These are phyloP conservation scores for Lithospermum erythrorhizon DNA, from an alignment of 257 asterid species.

Conservation along the genomic window DNA sequence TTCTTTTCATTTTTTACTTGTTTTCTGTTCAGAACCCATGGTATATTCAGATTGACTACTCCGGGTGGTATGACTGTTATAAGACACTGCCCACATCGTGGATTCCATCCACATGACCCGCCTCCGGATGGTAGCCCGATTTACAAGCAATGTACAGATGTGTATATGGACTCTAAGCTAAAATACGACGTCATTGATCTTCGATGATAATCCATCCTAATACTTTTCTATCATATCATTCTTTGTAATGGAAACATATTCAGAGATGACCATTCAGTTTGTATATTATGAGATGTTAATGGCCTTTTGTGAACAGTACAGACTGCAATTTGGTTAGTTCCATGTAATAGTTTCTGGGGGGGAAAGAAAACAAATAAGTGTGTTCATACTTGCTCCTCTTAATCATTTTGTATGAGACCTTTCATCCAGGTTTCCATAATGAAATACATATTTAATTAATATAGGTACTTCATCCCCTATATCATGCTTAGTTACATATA, in stretches of 20 bases:
- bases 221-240: neutral
- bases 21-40: constrained; percentile 49
- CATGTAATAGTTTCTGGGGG: no score
- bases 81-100: constrained; percentile 88
- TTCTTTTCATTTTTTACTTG: neutral
- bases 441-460: no score
- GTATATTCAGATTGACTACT: constrained; percentile 72
- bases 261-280: neutral
- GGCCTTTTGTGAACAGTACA: no score
- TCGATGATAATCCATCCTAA: constrained; percentile 29
- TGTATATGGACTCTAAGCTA: constrained; percentile 67
- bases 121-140: constrained; percentile 85
- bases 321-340: no score
- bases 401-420: no score
- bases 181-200: constrained; percentile 84
- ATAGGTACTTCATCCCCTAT: no score
- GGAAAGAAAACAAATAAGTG: no score
- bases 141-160: constrained; percentile 88
- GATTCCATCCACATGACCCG: constrained; percentile 90
- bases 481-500: no score
- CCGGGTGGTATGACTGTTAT: constrained; percentile 91
- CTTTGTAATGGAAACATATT: neutral
- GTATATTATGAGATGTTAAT: no score
- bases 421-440: no score
- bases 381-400: no score